Percentiles rank a stretch among this genome's conserved stretches.
Conservation (phyloP, 1,284 basidiomycete genomes). For the Sanghuangporus baumii region DNA sequence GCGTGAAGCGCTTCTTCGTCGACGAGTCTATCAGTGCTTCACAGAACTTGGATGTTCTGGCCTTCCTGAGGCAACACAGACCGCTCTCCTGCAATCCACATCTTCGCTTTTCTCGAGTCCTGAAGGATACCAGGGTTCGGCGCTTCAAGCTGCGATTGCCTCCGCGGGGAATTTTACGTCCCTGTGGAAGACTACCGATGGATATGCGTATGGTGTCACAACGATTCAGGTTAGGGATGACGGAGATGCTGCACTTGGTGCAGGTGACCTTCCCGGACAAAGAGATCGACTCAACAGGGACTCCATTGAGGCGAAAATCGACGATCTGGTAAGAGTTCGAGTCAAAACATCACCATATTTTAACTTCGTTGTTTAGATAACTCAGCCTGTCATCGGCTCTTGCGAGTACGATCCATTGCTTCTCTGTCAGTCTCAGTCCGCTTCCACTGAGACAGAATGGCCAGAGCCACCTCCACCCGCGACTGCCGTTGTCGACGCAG, state of each 20-base stretch:
- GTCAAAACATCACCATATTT: neutral
- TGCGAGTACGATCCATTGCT: constrained; percentile 84
- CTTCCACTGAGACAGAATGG: constrained; percentile 38
- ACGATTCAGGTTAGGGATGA: constrained; percentile 53
- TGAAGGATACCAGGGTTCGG: constrained; percentile 72
- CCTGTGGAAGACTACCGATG: constrained; percentile 86
- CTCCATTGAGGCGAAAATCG: constrained; percentile 70
- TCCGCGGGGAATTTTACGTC: constrained; percentile 81
- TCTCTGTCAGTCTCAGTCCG: constrained; percentile 52
- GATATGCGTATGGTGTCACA: constrained; percentile 91
- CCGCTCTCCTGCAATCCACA: constrained; percentile 76
- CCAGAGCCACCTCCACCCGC: constrained; percentile 70
- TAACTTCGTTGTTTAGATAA: constrained; percentile 41
- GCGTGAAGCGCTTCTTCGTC: constrained; percentile 78
- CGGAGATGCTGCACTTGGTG: constrained; percentile 28
- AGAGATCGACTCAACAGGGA: constrained; percentile 72
- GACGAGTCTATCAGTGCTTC: constrained; percentile 89
- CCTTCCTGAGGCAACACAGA: constrained; percentile 79
- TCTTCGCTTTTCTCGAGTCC: constrained; percentile 86
- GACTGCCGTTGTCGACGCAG: constrained; percentile 85
- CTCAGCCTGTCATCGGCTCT: constrained; percentile 77
- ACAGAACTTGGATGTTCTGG: constrained; percentile 72
- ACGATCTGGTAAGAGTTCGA: constrained; percentile 53
- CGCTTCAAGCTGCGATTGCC: constrained; percentile 89
- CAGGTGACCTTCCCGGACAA: constrained; percentile 31